Conservation (phyloP, 129 eudicot species). For the Helianthus tuberosus region DNA sequence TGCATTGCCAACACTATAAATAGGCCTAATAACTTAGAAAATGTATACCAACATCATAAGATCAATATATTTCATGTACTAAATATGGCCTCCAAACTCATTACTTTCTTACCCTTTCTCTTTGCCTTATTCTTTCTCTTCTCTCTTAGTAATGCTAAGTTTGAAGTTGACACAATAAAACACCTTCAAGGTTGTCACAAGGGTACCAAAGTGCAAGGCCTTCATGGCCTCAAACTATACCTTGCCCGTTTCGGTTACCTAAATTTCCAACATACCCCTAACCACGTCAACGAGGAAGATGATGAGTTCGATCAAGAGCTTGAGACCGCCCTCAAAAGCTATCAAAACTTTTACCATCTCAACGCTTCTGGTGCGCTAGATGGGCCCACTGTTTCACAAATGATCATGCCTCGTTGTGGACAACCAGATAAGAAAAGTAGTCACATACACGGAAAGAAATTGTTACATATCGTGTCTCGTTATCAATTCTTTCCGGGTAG, state of each 20-base stretch:
- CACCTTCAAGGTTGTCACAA: conserved; percentile 17
- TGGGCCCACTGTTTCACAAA: conserved; percentile 9
- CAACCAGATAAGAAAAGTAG: neutral
- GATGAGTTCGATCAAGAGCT: conserved; percentile 25
- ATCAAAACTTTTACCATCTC: conserved; percentile 24
- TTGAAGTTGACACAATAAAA: neutral
- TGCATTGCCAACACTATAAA: too few relatives aligned
- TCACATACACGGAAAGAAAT: neutral
- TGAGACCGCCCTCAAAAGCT: conserved; percentile 22
- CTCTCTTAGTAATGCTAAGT: neutral
- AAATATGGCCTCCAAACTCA: neutral
- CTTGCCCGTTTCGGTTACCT: conserved; percentile 31
- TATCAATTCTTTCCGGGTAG: neutral
- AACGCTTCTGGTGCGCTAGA: conserved; percentile 15
- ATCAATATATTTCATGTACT: too few relatives aligned
- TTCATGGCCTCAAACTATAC: conserved; percentile 27
- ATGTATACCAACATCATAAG: too few relatives aligned
- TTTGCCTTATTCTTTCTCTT: conserved; percentile 14
- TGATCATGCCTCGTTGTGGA: conserved; percentile 26
- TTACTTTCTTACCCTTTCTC: neutral
- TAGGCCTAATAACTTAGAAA: too few relatives aligned
- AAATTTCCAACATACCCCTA: neutral
- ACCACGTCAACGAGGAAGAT: neutral
- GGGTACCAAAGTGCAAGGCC: conserved; percentile 18
- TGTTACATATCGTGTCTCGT: conserved; percentile 18